Percentiles rank a stretch among this genome's conserved stretches.
These are phyloP conservation scores for Stromatinia cepivora DNA, from an alignment of 2,329 filamentous ascomycete genomes.

Conservation along the genomic window DNA sequence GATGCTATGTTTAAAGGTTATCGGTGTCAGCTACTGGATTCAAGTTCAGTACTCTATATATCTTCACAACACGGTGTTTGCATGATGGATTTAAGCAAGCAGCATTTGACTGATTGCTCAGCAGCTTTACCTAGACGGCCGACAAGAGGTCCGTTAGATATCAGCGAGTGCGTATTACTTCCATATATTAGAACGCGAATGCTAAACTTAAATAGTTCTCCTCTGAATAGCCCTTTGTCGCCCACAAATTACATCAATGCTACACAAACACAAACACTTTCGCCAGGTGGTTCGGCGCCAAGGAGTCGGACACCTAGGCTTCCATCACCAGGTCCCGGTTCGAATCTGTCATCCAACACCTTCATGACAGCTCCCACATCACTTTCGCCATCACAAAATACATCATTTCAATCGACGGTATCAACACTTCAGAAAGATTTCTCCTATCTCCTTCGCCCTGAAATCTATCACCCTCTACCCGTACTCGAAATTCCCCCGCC, in stretches of 20 bases:
- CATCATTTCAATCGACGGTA: conserved; percentile 35
- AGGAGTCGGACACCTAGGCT: conserved; percentile 30
- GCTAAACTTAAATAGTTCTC: conserved; percentile 27
- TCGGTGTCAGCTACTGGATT: neutral
- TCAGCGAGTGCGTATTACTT: conserved; percentile 62
- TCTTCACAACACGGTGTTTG: too few species aligned
- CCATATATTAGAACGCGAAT: conserved; percentile 1
- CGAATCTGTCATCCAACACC: conserved; percentile 35
- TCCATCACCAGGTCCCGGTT: conserved; percentile 35
- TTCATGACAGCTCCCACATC: conserved; percentile 33
- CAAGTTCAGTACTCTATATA: neutral
- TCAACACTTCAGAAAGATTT: conserved; percentile 66
- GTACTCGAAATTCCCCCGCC: conserved; percentile 59
- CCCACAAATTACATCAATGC: conserved; percentile 23
- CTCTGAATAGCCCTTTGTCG: conserved; percentile 22
- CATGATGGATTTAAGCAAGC: neutral
- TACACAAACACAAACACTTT: conserved; percentile 14
- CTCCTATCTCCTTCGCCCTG: conserved; percentile 73
- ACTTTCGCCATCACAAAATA: conserved; percentile 37
- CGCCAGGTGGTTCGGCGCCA: neutral
- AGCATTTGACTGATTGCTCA: conserved; percentile 5
- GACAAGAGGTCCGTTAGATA: conserved; percentile 77
- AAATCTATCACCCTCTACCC: conserved; percentile 80
- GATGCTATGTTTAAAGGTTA: neutral
- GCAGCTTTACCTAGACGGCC: conserved; percentile 56